Evolutionary conservation across 2,329 filamentous ascomycete genomes (phyloP), one percentile per base, ranked within the genome.

Genomic region (Monosporascus sp.): DNA sequence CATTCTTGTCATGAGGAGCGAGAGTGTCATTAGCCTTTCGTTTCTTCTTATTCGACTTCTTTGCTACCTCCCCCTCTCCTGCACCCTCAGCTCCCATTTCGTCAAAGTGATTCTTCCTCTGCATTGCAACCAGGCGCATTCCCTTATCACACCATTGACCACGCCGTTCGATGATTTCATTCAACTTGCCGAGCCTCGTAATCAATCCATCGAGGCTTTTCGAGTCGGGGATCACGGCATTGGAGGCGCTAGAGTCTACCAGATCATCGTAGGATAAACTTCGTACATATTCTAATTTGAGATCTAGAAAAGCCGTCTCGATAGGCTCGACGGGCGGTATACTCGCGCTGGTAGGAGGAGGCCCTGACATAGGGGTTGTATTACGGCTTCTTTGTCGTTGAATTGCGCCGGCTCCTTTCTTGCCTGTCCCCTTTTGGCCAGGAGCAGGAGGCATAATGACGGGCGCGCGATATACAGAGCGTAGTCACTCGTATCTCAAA

Each of bases 351-450:
- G 68, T 78, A 61, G 69, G 73, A 64, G 70, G 71, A 58, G 60
- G 70, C 37, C 67, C 72, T 37, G 82, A 79, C 64, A 82, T 80
- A 37, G 89, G 89, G 17, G 89, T 93, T 37, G 87, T 89, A 70
- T 91, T 92, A 65, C 89, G 86, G 67, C 87, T 91, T 57, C 83
- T 78, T 62, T 86, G 87, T 61, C 85, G 87, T 61, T 85, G 84
- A 56, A 84, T 79, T 61, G 80, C 79, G 60, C 78, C 78, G 56
- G 77, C 74, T 54, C 75, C 77, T 72, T 89, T 89, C 74, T 86
- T 87, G 67, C 82, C 78, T 26, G 82, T 82, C 54, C 82, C 82
- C 63, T 84, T 82, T 65, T 85, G 80, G 60, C 79, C 77, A 48
- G 79, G 76, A 52, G 73, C 74, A 27, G 81, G 79, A 66, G 82